phyloP scores from a whole-genome alignment of 2,329 filamentous ascomycete species.

The Zymoseptoria brevis region DNA sequence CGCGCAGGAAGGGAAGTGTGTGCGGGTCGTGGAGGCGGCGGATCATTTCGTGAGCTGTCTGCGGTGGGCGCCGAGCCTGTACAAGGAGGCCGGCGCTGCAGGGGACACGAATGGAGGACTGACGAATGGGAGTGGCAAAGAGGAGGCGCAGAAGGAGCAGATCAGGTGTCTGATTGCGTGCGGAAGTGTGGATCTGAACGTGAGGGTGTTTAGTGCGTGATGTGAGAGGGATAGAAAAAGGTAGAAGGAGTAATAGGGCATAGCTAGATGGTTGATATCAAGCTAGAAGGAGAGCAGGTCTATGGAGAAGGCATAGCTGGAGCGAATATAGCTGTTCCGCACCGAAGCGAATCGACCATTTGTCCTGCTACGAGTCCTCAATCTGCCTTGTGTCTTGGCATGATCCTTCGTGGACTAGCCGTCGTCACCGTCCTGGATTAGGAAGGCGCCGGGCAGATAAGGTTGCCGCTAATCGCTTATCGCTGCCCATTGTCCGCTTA shows the following conservation, averaged over 20 bases:
- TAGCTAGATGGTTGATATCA: background rate
- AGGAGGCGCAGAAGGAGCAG: conserved; percentile 37
- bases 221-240: background rate
- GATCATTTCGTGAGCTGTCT: conserved; percentile 80
- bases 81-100: conserved; percentile 46
- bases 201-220: conserved; percentile 66
- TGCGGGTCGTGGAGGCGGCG: conserved; percentile 68
- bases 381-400: background rate
- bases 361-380: background rate
- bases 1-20: conserved; percentile 79
- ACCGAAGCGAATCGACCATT: no score
- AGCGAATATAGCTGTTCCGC: no score
- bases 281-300: background rate
- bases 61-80: conserved; percentile 73
- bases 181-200: conserved; percentile 72
- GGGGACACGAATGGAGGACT: conserved; percentile 33
- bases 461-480: background rate
- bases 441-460: background rate
- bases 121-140: conserved; percentile 34
- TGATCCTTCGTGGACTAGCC: background rate
- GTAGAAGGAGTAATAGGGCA: background rate
- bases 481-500: background rate
- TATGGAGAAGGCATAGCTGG: background rate
- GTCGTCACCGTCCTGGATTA: background rate
- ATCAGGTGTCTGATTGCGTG: conserved; percentile 83